Base-by-base conservation (phyloP, 2,329 filamentous ascomycete genomes). In the Fusarium mundagurra region DNA sequence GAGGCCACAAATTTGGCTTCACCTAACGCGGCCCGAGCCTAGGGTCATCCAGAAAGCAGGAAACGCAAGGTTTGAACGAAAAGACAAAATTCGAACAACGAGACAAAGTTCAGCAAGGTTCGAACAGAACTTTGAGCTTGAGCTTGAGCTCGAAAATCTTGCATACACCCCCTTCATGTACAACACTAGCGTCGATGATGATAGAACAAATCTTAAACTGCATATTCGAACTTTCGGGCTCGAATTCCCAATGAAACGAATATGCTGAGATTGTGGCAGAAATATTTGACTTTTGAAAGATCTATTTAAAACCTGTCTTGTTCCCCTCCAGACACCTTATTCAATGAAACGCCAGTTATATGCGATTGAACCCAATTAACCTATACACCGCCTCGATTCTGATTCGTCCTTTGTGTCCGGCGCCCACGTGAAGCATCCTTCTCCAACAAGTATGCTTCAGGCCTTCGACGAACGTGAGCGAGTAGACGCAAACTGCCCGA, bases 401-500 rank as follows among this genome's bases (percentile, higher is more conserved):
- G 24, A 57, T 29, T 58, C 20, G 29, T 29, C 22, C 36, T 36
- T 48, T 27, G n/a, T 31, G 27, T 34, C 43, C n/a, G 24, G 58
- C 24, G 36, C 18, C 12, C 18, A 50, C 17, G 72, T 24, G 57
- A 48, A 20, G 53, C 33, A 27, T 74, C 64, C 18, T 34, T 57
- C 50, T 44, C 34, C n/a, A 55, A 48, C n/a, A 50, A 36, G 33
- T 44, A 38, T 44, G 33, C 54, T 18, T 54, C 55, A 18, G 75
- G 66, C 20, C 64, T 76, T 34, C 80, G 78, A 45, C 85, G 86
- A n/a, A 94, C 91, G 80, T 89, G 88, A 31, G 86, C 86, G 65
- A 96, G 82, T 70, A 96, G 80, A 62, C 89, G 83, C 48, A 92
- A 79, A 65, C 88, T 88, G 0, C 89, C 90, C 1, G 88, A 85